phyloP scores from a whole-genome alignment of 164 flowering plant genomes.

The Vitis amurensis region DNA sequence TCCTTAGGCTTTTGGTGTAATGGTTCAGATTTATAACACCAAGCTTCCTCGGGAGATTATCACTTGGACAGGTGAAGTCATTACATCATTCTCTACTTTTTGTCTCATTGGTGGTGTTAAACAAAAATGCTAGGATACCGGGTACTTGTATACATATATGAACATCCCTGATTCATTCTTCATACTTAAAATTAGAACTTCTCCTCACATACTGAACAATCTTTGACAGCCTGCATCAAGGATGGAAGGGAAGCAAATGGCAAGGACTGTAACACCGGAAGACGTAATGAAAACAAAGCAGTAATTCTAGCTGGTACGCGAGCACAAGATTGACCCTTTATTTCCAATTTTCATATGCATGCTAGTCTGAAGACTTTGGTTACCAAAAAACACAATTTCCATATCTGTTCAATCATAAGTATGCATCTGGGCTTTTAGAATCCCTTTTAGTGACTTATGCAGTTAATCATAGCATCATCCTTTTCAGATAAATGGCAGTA shows the following conservation, averaged over 20 bases:
- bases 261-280: constrained; percentile 34
- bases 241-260: constrained; percentile 55
- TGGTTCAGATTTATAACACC: too few species aligned
- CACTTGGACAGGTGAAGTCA: too few species aligned
- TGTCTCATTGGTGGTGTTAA: too few species aligned
- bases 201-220: not conserved
- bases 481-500: not conserved
- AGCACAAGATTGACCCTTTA: not conserved
- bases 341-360: not conserved
- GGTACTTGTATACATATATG: too few species aligned
- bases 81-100: too few species aligned
- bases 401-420: too few species aligned
- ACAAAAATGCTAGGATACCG: too few species aligned
- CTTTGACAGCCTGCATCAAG: constrained; percentile 55
- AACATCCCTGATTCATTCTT: too few species aligned
- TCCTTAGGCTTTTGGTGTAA: too few species aligned
- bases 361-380: not conserved
- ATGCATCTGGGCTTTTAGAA: not conserved
- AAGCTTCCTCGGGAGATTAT: too few species aligned
- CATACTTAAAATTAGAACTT: not conserved
- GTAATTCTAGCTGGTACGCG: constrained; percentile 52
- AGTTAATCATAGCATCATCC: not conserved
- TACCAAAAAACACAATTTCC: too few species aligned
- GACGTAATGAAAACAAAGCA: constrained; percentile 27
- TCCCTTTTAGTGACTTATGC: not conserved